These are phyloP conservation scores for Solanum virginianum DNA, from an alignment of 257 asterid species.

Conservation along the genomic window DNA sequence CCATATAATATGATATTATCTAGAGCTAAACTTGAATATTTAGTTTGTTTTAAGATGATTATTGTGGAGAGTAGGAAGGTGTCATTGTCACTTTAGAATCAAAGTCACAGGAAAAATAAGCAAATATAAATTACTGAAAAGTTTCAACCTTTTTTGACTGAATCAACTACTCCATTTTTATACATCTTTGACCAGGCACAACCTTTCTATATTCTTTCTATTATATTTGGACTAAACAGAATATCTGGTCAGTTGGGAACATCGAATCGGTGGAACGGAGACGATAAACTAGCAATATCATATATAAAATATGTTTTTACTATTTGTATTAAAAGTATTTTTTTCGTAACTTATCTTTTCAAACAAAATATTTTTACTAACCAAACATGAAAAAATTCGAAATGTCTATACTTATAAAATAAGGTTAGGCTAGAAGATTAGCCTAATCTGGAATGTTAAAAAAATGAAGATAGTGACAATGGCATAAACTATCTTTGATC, in stretches of 20 bases:
- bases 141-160: not conserved
- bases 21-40: not conserved
- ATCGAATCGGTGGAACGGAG: not conserved
- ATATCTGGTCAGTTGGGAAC: not conserved
- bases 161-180: not conserved
- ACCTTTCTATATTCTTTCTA: not conserved
- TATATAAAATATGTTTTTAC: not conserved
- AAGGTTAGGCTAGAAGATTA: no score
- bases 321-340: no score
- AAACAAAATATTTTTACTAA: no score
- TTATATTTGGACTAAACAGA: not conserved
- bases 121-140: not conserved
- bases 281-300: no score
- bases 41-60: not conserved
- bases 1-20: not conserved
- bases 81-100: not conserved
- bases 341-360: no score
- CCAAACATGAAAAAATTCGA: no score
- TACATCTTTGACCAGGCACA: not conserved
- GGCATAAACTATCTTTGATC: no score
- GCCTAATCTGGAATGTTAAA: no score
- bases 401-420: no score
- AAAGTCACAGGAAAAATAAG: not conserved
- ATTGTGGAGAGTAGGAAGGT: not conserved
- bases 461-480: no score